Base-by-base conservation (phyloP, 257 asterid species). In the Anisodus tanguticus region DNA sequence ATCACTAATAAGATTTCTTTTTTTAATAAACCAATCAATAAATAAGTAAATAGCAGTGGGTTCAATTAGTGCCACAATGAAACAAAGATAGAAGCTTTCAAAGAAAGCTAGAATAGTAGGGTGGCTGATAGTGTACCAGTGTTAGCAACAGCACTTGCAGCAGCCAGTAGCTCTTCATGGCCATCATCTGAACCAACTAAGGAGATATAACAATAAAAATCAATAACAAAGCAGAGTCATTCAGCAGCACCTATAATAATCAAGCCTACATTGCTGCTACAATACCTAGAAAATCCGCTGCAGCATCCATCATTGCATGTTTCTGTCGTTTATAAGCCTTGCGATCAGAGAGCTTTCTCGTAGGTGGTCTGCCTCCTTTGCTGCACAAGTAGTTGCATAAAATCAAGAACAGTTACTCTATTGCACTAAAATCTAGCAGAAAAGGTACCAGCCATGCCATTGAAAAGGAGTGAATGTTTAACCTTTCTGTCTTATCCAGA, bases 91-190 rank as follows among this genome's bases (percentile, higher is more conserved):
- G n/a, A 12, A 17, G 2, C 8, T 58, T 72, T 57, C 84, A 79
- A 82, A 79, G 64, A 41, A 80, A 78, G 47, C 54, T 37, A 17
- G 57, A 57, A 77, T 84, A 84, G 82, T 49, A 76, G 82, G 82
- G 83, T 82, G 67, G 64, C 53, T 72, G 12, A 47, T 62, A 85
- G 87, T n/a, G 45, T 93, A 95, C 99, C 97, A 62, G 93, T 86
- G 86, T 92, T 89, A 51, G 92, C 88, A 87, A 91, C 97, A 83
- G 97, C 93, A 88, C 92, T 94, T 87, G 97, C 92, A 68, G 99
- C 96, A 88, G 97, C 95, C 90, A 93, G 89, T 82, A 95, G 98
- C 91, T 92, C 98, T 82, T 95, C 99, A 84, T 90, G 96, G 83
- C 98, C 99, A 91, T 91, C 94, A 90, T 91, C 97, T 68, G 94